Conservation (phyloP, 2,329 filamentous ascomycete genomes). For the Talaromyces funiculosus region DNA sequence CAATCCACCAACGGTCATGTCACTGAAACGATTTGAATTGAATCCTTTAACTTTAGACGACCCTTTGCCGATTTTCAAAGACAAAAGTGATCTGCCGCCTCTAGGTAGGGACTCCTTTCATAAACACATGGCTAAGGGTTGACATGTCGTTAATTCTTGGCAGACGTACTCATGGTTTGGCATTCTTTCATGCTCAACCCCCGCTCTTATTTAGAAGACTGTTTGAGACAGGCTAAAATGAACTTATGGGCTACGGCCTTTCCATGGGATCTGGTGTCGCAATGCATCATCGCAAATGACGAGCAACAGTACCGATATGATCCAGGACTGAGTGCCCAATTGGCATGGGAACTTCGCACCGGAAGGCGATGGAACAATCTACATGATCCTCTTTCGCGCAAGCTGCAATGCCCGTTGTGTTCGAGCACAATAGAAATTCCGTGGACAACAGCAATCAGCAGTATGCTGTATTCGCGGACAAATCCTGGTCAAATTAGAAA, state of each 20-base stretch:
- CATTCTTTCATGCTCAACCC: slow-evolving; percentile 73
- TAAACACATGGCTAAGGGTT: not conserved
- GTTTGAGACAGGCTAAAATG: slow-evolving; percentile 50
- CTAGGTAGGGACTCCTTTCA: not conserved
- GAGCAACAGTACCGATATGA: not conserved
- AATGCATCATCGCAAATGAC: slow-evolving; percentile 39
- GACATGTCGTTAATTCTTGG: not conserved
- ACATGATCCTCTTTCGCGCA: not conserved
- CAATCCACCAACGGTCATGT: not conserved
- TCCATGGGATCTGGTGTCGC: slow-evolving; percentile 57
- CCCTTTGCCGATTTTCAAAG: not conserved
- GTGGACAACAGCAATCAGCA: not conserved
- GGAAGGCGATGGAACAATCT: slow-evolving; percentile 4
- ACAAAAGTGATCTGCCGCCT: not conserved
- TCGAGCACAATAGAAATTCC: not conserved
- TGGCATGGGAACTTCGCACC: not conserved
- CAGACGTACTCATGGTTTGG: slow-evolving; percentile 73
- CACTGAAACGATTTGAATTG: not conserved
- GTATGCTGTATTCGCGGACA: too few relatives aligned
- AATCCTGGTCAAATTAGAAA: too few relatives aligned
- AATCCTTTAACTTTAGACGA: not conserved
- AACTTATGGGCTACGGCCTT: slow-evolving; percentile 56
- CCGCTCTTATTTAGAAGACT: slow-evolving; percentile 63
- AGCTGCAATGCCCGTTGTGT: not conserved
- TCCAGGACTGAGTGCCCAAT: not conserved